These are phyloP conservation scores for Zhuliangozyma parablackwelliae DNA, from an alignment of 1,139 yeast species.

Conservation along the genomic window DNA sequence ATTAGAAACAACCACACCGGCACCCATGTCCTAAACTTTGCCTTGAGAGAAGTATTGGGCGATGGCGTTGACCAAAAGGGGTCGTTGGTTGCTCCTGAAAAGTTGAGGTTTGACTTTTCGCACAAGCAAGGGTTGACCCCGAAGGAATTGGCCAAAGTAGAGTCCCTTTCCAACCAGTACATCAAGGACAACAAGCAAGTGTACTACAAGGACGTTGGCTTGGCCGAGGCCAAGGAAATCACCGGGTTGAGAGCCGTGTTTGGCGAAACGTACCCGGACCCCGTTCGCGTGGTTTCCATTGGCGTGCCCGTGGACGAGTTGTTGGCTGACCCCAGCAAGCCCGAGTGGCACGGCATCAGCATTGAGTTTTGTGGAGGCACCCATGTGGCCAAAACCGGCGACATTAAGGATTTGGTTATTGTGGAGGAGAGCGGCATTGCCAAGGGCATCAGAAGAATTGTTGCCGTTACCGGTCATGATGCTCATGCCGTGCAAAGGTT, in stretches of 20 bases:
- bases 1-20: conserved; percentile 97
- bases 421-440: conserved; percentile 97
- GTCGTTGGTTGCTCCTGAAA: conserved; percentile 92
- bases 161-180: conserved; percentile 65
- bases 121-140: conserved; percentile 77
- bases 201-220: conserved; percentile 76
- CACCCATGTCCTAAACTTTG: conserved; percentile 90
- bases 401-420: conserved; percentile 83
- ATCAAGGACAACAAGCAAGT: conserved; percentile 70
- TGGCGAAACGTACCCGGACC: conserved; percentile 98
- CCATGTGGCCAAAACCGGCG: conserved; percentile 88
- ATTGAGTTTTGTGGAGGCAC: conserved; percentile 99
- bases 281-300: conserved; percentile 94
- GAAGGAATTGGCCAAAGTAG: conserved; percentile 71
- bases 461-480: conserved; percentile 89
- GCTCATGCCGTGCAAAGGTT: conserved; percentile 86
- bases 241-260: conserved; percentile 93
- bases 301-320: conserved; percentile 87
- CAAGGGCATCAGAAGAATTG: conserved; percentile 96
- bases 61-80: conserved; percentile 93
- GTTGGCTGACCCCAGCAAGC: conserved; percentile 61
- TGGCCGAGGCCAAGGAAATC: conserved; percentile 68
- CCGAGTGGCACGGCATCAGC: conserved; percentile 72
- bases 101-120: conserved; percentile 91
- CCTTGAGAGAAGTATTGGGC: conserved; percentile 81